Percentiles rank a stretch among this genome's conserved stretches.
These are phyloP conservation scores for Raddia guianensis DNA, from an alignment of 176 grass and related monocot species.

Conservation along the genomic window DNA sequence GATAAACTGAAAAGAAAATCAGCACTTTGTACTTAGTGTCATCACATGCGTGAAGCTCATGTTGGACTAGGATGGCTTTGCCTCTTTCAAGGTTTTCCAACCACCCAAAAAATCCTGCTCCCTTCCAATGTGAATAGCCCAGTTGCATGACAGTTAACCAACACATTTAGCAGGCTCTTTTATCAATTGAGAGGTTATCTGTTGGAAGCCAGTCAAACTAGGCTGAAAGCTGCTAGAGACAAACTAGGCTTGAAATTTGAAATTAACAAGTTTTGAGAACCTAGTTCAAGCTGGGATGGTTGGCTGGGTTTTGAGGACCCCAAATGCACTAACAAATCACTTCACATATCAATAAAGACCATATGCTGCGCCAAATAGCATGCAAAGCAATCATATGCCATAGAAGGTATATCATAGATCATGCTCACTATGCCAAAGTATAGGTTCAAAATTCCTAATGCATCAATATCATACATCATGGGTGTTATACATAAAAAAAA, in stretches of 20 bases:
- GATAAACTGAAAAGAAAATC: not conserved
- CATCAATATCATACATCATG: not conserved
- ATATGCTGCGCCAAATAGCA: constrained; percentile 31
- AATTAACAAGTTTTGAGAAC: not conserved
- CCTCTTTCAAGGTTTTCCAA: constrained; percentile 2
- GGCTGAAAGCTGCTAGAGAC: not conserved
- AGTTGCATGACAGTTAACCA: constrained; percentile 14
- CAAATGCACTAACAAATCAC: not conserved
- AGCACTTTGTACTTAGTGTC: not conserved
- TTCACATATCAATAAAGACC: not conserved
- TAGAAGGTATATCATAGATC: not conserved
- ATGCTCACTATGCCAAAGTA: constrained; percentile 23
- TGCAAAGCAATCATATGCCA: constrained; percentile 1
- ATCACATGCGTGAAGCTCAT: not conserved
- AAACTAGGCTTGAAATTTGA: not conserved
- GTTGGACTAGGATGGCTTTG: not conserved
- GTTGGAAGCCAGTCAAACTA: not conserved
- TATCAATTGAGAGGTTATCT: not conserved
- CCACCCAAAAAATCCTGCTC: constrained; percentile 12
- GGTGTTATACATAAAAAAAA: constrained; percentile 13
- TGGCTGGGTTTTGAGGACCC: not conserved
- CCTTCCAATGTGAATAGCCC: not conserved
- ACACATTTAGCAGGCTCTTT: not conserved
- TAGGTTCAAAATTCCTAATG: constrained; percentile 23
- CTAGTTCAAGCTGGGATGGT: not conserved